Evolutionary conservation across 139 green algal genomes (phyloP), one percentile per base, ranked within the genome.

Genomic region (Monoraphidium neglectum): DNA sequence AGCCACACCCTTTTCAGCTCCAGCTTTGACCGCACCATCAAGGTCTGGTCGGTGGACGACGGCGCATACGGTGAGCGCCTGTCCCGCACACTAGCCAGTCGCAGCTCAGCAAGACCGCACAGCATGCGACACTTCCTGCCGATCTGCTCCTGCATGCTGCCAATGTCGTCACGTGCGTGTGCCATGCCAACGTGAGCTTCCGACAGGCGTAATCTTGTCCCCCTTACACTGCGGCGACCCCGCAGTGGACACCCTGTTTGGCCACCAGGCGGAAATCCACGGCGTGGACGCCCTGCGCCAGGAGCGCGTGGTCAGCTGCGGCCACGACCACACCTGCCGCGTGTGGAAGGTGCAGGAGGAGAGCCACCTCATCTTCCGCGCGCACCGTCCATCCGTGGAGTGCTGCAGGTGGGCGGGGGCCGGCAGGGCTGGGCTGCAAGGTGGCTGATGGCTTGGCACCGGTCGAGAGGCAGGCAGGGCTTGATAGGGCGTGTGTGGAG

Each of bases 321-420:
- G 89, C 1, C 78, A 87, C 26, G 96, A 99, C 83, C 88, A 90
- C 77, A 97, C 93, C 0, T 96, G 88, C 63, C 82, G 96, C 21
- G 72, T 98, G 38, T 99, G 95, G 95, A 99, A 99, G 85, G 87
- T 99, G n/a, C 84, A 92, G 0, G 96, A 99, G 61, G 95, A 98
- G 83, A 93, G 83, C 46, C 96, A 99, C 86, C 89, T 99, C n/a
- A 84, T 99, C 2, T 98, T 97, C 84, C 84, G 92, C 54, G 23
- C 77, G 85, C 77, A 51, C 43, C 43, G 12, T 12, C 43, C 43
- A 8, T 51, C 43, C 4, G 16, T n/a, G 4, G 61, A 8, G 6
- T 43, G n/a, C 32, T 68, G 61, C 32, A 13, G 28, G 35, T 51
- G 30, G 21, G 65, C 36, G 13, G 65, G 40, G 40, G 15, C 43